These are phyloP conservation scores for Cladosporium sp. DNA, from an alignment of 2,329 filamentous ascomycete genomes.

Conservation along the genomic window DNA sequence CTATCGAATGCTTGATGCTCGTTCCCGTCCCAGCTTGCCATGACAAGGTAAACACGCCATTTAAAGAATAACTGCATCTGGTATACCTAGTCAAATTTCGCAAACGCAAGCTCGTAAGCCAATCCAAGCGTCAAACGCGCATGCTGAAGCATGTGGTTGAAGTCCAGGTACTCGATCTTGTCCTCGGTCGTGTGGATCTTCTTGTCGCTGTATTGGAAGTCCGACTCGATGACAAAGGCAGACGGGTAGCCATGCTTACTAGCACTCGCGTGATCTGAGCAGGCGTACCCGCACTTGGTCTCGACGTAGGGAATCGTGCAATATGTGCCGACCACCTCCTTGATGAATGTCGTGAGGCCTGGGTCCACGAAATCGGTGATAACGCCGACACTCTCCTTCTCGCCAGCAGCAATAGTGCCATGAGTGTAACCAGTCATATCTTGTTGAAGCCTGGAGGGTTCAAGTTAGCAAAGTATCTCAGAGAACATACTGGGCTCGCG, in stretches of 20 bases:
- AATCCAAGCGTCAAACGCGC: conserved; percentile 80
- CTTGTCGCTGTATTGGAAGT: conserved; percentile 63
- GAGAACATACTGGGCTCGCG: neutral
- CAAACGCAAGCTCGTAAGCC: conserved; percentile 80
- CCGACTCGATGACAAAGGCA: conserved; percentile 74
- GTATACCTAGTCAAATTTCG: conserved; percentile 58
- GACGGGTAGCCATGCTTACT: conserved; percentile 73
- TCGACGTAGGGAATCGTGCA: conserved; percentile 84
- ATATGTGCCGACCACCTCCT: conserved; percentile 81
- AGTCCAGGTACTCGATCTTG: conserved; percentile 70
- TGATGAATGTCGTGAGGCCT: conserved; percentile 83
- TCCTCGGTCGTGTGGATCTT: conserved; percentile 72
- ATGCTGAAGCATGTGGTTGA: conserved; percentile 91
- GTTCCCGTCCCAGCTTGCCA: neutral
- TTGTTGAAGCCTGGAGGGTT: conserved; percentile 68
- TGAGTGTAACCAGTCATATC: conserved; percentile 94
- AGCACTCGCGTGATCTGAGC: conserved; percentile 72
- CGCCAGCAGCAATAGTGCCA: conserved; percentile 76
- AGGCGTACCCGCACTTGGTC: conserved; percentile 87
- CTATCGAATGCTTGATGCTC: neutral
- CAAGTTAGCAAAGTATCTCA: conserved; percentile 28
- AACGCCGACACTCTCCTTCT: conserved; percentile 83
- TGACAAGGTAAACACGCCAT: neutral
- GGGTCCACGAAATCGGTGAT: conserved; percentile 89
- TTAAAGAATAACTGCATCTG: neutral